Percentiles rank a stretch among this genome's conserved stretches.
Conservation (phyloP, 495 filamentous ascomycete species). For the Annulohypoxylon stygium region DNA sequence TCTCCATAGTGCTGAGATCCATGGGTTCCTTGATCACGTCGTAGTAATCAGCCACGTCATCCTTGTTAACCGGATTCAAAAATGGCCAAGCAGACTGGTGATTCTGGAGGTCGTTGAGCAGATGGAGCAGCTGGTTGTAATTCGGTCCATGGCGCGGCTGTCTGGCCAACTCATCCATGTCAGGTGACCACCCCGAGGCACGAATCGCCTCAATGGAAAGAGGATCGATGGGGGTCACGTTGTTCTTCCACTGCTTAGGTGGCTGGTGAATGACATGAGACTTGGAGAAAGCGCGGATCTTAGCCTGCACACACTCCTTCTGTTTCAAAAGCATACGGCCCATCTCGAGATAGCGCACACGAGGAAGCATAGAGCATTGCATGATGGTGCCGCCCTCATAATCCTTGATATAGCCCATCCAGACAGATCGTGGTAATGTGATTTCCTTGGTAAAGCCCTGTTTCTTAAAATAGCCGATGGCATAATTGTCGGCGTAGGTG, state of each 20-base stretch:
- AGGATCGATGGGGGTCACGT: conserved; percentile 78
- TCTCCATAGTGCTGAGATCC: conserved; percentile 97
- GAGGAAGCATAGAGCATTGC: conserved; percentile 98
- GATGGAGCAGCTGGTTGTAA: conserved; percentile 90
- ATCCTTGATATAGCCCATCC: conserved; percentile 99
- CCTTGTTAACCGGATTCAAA: conserved; percentile 90
- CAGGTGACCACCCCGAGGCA: conserved; percentile 91
- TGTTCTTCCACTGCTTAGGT: conserved; percentile 86
- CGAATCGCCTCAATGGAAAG: conserved; percentile 85
- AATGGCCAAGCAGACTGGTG: conserved; percentile 94
- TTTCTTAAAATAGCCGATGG: conserved; percentile 99
- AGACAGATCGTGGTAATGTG: conserved; percentile 86
- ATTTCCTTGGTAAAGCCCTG: conserved; percentile 99
- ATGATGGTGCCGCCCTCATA: conserved; percentile 99
- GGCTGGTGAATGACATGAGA: conserved; percentile 89
- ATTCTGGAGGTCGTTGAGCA: conserved; percentile 96
- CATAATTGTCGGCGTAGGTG: conserved; percentile 98
- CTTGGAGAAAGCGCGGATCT: conserved; percentile 91
- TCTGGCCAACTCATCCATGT: conserved; percentile 96
- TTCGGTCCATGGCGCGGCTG: conserved; percentile 98
- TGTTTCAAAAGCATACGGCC: conserved; percentile 98
- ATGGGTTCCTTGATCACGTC: conserved; percentile 98
- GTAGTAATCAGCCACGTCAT: conserved; percentile 97
- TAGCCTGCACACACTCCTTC: conserved; percentile 92
- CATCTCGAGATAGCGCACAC: conserved; percentile 92